Conservation (phyloP, 345 rosid genomes). For the Excoecaria cochinchinensis region DNA sequence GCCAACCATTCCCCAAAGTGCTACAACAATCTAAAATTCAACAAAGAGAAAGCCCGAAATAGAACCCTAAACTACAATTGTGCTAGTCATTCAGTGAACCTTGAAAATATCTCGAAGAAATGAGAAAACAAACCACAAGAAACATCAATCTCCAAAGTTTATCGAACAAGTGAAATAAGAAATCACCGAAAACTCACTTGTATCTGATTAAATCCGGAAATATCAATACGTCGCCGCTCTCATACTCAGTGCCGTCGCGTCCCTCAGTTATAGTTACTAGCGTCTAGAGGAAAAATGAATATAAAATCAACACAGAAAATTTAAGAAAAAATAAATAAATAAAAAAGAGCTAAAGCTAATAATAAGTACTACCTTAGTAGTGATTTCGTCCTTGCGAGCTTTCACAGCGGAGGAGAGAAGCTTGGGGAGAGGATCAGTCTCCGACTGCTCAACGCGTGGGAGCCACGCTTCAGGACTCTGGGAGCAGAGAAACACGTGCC, state of each 20-base stretch:
- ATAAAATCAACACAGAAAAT: not conserved
- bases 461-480: constrained; percentile 66
- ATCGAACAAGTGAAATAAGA: not conserved
- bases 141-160: not conserved
- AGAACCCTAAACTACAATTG: not conserved
- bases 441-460: constrained; percentile 60
- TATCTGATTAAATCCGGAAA: constrained; percentile 92
- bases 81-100: not conserved
- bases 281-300: constrained; percentile 40
- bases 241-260: constrained; percentile 41
- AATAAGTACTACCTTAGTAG: constrained; percentile 57
- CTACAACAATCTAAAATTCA: not conserved
- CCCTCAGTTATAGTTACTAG: constrained; percentile 67
- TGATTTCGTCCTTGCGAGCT: constrained; percentile 60
- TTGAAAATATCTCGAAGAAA: not conserved
- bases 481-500: constrained; percentile 73
- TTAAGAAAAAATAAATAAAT: not conserved
- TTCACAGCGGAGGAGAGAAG: constrained; percentile 56
- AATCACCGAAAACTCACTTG: constrained; percentile 50
- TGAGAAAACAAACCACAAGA: not conserved
- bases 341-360: not conserved
- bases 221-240: constrained; percentile 85
- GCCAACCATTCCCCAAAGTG: not conserved
- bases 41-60: not conserved
- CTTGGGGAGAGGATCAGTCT: constrained; percentile 62